Evolutionary conservation across 768 basidiomycete species (phyloP).

Genomic region (Boletus sp.): DNA sequence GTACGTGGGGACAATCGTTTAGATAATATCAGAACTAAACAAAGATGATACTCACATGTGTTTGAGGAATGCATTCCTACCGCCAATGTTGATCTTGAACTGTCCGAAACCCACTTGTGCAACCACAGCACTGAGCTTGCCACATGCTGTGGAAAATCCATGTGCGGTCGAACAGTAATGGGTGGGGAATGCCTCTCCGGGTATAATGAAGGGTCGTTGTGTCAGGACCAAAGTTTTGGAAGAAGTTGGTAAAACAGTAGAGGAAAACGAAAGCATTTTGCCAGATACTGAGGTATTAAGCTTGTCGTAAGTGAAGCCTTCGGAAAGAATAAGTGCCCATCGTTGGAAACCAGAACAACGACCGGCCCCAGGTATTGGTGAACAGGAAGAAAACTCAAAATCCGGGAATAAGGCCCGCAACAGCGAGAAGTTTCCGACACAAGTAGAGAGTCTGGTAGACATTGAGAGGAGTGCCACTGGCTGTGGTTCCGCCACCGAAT

Average conservation of each 20-base stretch:
- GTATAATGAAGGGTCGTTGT: no score
- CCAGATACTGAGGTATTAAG: no score
- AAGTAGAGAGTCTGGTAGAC: constrained; percentile 57
- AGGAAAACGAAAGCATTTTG: no score
- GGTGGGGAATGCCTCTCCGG: no score
- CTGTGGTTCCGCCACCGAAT: constrained; percentile 43
- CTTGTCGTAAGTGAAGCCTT: background rate
- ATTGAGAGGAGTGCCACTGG: constrained; percentile 30
- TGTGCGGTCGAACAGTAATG: no score
- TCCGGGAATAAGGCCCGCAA: constrained; percentile 79
- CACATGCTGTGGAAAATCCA: no score
- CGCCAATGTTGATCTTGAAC: constrained; percentile 68
- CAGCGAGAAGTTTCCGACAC: constrained; percentile 74
- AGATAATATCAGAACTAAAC: background rate
- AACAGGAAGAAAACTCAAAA: constrained; percentile 58
- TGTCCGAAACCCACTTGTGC: constrained; percentile 30
- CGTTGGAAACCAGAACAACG: background rate
- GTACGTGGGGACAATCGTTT: constrained; percentile 23
- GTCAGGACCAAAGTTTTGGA: no score
- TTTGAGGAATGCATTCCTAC: constrained; percentile 55
- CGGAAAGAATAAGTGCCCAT: constrained; percentile 2
- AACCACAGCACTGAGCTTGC: no score
- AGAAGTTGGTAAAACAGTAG: no score
- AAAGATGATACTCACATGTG: constrained; percentile 56
- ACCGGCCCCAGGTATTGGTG: constrained; percentile 76